Conservation (phyloP, 805 yeast genomes). For the Suhomyces pyralidae region DNA sequence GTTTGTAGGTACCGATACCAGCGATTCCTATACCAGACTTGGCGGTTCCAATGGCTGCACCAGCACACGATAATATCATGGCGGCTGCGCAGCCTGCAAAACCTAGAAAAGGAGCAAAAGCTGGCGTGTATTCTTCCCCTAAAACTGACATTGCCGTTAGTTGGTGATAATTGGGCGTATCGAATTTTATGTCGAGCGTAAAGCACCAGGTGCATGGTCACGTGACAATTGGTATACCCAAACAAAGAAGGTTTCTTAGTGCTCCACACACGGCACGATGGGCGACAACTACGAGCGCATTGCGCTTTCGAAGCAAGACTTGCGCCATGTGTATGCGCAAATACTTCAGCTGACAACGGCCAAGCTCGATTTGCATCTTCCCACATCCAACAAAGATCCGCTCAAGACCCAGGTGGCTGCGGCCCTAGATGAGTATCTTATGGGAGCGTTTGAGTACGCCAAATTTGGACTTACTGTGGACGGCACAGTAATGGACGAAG, state of each 20-base stretch:
- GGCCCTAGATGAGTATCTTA: conserved; percentile 44
- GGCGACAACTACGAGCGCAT: conserved; percentile 35
- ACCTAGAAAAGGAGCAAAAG: conserved; percentile 95
- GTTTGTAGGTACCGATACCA: conserved; percentile 97
- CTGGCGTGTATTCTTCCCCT: conserved; percentile 72
- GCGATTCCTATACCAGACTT: conserved; percentile 97
- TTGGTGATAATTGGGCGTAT: neutral
- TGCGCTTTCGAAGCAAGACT: conserved; percentile 51
- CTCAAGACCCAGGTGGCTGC: conserved; percentile 43
- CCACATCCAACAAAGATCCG: conserved; percentile 35
- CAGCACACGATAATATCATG: conserved; percentile 88
- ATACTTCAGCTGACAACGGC: conserved; percentile 39
- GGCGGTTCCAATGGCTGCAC: conserved; percentile 98
- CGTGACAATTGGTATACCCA: neutral
- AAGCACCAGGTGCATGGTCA: neutral
- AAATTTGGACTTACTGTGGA: conserved; percentile 56
- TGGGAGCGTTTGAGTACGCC: conserved; percentile 55
- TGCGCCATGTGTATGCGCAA: conserved; percentile 46
- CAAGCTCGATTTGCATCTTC: conserved; percentile 50
- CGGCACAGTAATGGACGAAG: conserved; percentile 32
- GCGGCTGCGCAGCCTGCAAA: conserved; percentile 97
- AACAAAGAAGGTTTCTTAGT: neutral
- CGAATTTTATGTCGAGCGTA: neutral
- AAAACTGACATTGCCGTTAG: conserved; percentile 7
- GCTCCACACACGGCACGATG: neutral